A percentile compares a stretch with the other conserved stretches of the same genome.
Conservation (phyloP, 148 eudicot species). For the Salicornia ramosissima region DNA sequence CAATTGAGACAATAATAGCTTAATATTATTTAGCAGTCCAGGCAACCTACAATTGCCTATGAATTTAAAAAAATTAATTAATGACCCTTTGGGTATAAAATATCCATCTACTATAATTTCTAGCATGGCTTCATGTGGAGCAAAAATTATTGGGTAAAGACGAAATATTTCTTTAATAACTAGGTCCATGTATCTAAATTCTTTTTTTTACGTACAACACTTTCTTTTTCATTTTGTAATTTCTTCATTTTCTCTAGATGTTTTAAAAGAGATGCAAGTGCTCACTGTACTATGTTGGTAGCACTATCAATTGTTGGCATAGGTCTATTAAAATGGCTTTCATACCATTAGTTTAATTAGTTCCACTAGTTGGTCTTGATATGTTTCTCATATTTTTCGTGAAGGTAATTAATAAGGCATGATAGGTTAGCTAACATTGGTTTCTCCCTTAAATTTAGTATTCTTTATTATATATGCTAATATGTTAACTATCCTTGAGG, state of each 20-base stretch:
- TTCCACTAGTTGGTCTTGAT: too few relatives aligned
- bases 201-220: constrained; percentile 12
- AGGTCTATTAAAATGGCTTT: constrained; percentile 20
- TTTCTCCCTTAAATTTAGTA: too few relatives aligned
- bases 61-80: background rate
- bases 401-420: too few relatives aligned
- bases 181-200: constrained; percentile 14
- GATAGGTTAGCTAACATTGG: too few relatives aligned
- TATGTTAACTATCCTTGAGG: too few relatives aligned
- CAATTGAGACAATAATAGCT: constrained; percentile 34
- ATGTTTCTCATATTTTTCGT: too few relatives aligned
- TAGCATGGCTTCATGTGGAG: constrained; percentile 17
- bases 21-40: constrained; percentile 27
- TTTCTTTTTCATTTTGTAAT: constrained; percentile 11
- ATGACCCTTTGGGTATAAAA: constrained; percentile 31
- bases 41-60: constrained; percentile 21
- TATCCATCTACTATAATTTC: constrained; percentile 16
- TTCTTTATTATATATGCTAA: too few relatives aligned
- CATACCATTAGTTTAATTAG: too few relatives aligned
- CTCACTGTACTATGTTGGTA: constrained; percentile 2
- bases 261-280: constrained; percentile 10
- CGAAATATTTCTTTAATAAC: constrained; percentile 21
- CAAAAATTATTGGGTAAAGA: constrained; percentile 14
- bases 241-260: constrained; percentile 13
- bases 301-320: constrained; percentile 22